Conservation (phyloP, 495 filamentous ascomycete species). For the Neurospora sp. region DNA sequence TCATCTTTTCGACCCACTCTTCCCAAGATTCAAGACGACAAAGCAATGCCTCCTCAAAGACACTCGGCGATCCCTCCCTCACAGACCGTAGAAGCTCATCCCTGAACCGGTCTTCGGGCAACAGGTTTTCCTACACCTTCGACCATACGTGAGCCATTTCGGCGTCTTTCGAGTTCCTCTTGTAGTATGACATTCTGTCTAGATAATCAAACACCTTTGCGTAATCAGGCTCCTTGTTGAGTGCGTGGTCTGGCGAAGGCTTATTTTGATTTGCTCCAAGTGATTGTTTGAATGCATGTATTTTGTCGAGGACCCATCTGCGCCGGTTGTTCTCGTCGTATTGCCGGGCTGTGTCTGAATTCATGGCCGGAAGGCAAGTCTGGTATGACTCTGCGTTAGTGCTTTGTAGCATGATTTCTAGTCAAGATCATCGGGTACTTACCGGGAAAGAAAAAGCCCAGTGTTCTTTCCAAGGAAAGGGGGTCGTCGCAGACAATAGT, state of each 20-base stretch:
- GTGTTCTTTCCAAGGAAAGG: background rate
- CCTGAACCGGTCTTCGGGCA: background rate
- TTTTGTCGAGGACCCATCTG: background rate
- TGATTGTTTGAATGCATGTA: background rate
- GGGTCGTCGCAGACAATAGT: background rate
- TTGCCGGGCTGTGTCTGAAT: background rate
- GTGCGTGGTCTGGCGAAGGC: background rate
- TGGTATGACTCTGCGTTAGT: background rate
- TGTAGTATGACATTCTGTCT: background rate
- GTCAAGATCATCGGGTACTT: background rate
- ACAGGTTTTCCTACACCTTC: background rate
- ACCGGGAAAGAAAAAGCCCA: background rate
- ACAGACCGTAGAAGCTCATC: background rate
- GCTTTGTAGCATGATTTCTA: background rate
- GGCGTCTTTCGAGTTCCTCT: background rate
- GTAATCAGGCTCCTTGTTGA: background rate
- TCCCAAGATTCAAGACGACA: background rate
- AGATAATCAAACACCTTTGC: background rate
- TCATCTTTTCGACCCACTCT: background rate
- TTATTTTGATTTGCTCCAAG: background rate
- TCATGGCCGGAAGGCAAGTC: background rate
- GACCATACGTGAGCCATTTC: background rate
- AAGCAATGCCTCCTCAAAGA: background rate
- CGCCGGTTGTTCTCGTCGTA: background rate
- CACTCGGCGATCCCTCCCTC: background rate